Base-by-base conservation (phyloP, 345 rosid species). In the Hibiscus syriacus region DNA sequence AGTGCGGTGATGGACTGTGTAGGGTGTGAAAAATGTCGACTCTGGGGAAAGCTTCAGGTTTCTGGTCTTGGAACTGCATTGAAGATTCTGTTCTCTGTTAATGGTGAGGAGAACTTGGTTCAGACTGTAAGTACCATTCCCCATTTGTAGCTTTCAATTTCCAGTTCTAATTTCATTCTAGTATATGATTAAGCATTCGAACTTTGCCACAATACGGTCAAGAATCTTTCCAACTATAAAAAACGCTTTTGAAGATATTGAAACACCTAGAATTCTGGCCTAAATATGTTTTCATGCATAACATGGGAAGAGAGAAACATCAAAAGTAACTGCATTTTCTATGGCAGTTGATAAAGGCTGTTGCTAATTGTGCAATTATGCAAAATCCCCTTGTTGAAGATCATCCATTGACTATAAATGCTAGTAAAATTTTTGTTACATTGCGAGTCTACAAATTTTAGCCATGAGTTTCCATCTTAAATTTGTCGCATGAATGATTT, bases 21-120 rank as follows among this genome's bases (percentile, higher is more conserved):
- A 45, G 97, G 99, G 39, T 94, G 99, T 77, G 99, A 94, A 79
- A 94, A 91, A 74, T 94, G 99, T 70, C 85, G 98, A 58, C 85
- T 94, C 39, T 94, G 99, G 99, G 98, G 97, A 68, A 93, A 93
- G 72, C 97, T 93, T 77, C 98, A 93, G 84, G 83, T 88, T 84
- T 90, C 89, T 14, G 98, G 98, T 53, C 94, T 90, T 49, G 98
- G 97, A 45, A 88, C 97, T 36, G 97, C 96, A n/a, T 72, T 90
- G 77, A 88, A 94, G 71, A 87, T 94, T 75, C 84, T 94, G 16
- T 94, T 94, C 80, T 86, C 96, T 30, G 95, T 76, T 61, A 79
- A 91, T 69, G 92, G 89, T n/a, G 79, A 69, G 57, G 84, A 84
- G 32, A 64, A 77, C 22, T 55, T 57, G 69, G 75, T 34, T 36